Evolutionary conservation across 2,329 filamentous ascomycete species (phyloP), one percentile per base, ranked within the genome.

Genomic region (Penicillium sp.): DNA sequence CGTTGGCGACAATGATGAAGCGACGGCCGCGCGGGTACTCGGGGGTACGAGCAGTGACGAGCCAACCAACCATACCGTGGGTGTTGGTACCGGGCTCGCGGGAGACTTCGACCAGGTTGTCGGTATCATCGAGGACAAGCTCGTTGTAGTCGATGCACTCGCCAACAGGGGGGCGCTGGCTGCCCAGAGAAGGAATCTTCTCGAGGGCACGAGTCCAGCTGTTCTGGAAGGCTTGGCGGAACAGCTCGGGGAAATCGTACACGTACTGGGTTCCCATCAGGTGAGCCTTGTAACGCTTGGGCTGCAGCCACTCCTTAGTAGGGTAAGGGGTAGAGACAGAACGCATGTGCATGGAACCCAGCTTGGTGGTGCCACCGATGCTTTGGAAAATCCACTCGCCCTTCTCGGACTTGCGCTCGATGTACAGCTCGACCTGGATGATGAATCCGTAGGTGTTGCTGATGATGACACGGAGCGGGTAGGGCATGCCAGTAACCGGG

Each of bases 221-320:
- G 81, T 97, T 97, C 79, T 97, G 91, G 70, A 96, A 91, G 37
- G 94, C 91, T 77, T 97, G 94, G 69, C 94, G 86, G 89, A 99
- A 99, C 42, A 99, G 86, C 82, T 99, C 94, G 24, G 94, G 94
- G 88, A 99, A 99, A 76, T 99, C 94, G 73, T 99, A 99, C 48
- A 97, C 94, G 72, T 97, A 99, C 77, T 99, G 94, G 23, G 94
- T 99, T 59, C 94, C 94, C 92, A 99, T 97, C 56, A 97, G 80
- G 73, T 99, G 94, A 62, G 94, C 94, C 87, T 96, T 97, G 86
- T 99, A 97, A 65, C 94, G 87, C 86, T 97, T 97, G 57, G 94
- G 94, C 78, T 99, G 94, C 55, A 99, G 84, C 81, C 92, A 96
- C 76, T 97, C 95, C 86, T 99, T 99, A 69, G 93, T 97, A 30